These are phyloP conservation scores for Fusarium euwallaceae DNA, from an alignment of 2,329 filamentous ascomycete species.

Conservation along the genomic window DNA sequence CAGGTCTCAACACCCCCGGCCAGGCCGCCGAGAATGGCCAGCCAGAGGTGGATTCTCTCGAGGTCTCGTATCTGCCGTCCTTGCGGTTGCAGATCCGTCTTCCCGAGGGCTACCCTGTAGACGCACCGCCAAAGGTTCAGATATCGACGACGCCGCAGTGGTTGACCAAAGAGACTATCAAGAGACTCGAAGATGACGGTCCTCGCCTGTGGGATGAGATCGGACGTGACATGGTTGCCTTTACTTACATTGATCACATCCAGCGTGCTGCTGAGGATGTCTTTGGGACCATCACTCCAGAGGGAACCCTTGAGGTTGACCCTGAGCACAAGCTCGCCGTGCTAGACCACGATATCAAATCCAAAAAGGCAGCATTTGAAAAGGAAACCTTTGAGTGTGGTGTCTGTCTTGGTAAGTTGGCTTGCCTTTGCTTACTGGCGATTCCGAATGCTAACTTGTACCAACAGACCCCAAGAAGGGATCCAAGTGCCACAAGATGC, in stretches of 20 bases:
- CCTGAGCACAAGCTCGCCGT: constrained; percentile 76
- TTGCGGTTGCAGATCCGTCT: constrained; percentile 66
- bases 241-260: constrained; percentile 73
- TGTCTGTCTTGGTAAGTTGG: constrained; percentile 77
- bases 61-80: constrained; percentile 70
- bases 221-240: constrained; percentile 71
- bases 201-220: constrained; percentile 72
- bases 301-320: constrained; percentile 65
- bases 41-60: constrained; percentile 59
- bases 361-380: constrained; percentile 81
- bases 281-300: constrained; percentile 68
- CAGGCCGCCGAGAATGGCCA: constrained; percentile 28
- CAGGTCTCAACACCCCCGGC: constrained; percentile 18
- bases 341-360: constrained; percentile 82
- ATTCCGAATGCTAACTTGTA: not conserved
- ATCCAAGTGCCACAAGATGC: constrained; percentile 81
- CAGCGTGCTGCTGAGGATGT: constrained; percentile 70
- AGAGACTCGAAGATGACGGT: constrained; percentile 64
- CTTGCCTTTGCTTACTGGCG: not conserved
- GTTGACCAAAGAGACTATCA: constrained; percentile 64
- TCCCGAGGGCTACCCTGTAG: constrained; percentile 69
- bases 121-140: constrained; percentile 62
- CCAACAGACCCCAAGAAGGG: constrained; percentile 88
- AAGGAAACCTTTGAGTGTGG: constrained; percentile 89
- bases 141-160: constrained; percentile 70